Base-by-base conservation (phyloP, 192 early-diverging fungal genomes). In the Chytriomyces sp. region DNA sequence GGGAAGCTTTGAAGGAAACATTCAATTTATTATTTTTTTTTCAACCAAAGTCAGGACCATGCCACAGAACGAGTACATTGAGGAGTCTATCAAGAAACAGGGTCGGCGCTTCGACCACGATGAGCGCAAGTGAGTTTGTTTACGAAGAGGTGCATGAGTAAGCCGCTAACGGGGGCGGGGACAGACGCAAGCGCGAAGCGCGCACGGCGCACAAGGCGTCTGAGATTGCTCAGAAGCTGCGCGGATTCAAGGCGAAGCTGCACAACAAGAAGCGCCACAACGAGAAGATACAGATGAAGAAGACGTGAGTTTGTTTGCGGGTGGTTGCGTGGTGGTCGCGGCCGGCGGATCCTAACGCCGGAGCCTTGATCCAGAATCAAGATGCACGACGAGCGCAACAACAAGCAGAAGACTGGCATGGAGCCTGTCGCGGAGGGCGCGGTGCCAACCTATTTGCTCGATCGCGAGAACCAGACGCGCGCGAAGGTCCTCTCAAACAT, bases 201-300 rank as follows among this genome's bases (percentile, higher is more conserved):
- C 90, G 97, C 83, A 82, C 90, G 80, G 93, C 84, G 28, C 97
- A 99, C 90, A 93, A 93, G 82, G 81, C 82, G 64, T 89, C 96
- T n/a, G 90, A 90, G 60, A 91, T 90, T 80, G 96, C 97, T 32
- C 92, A 98, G 76, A 98, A 97, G 90, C 90, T 99, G 52, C 93
- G 93, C 78, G 97, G 97, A 61, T 82, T 97, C 74, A 94, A 94
- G 87, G 97, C 97, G 66, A 99, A 99, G 88, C 82, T 99, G 80
- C 91, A 94, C 82, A 98, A 99, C 88, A 97, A 96, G 90, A 97
- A 96, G 87, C 88, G 96, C 36, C 96, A 95, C 76, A 82, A 88
- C 26, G 95, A 99, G 81, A 99, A 99, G 93, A 96, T 99, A 73
- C 93, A 99, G 84, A 97, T 98, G 96, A 97, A 98, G 88, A 99